Evolutionary conservation across 1,284 basidiomycete species (phyloP), one percentile per base, ranked within the genome.

Genomic region (Irpex lacteus): DNA sequence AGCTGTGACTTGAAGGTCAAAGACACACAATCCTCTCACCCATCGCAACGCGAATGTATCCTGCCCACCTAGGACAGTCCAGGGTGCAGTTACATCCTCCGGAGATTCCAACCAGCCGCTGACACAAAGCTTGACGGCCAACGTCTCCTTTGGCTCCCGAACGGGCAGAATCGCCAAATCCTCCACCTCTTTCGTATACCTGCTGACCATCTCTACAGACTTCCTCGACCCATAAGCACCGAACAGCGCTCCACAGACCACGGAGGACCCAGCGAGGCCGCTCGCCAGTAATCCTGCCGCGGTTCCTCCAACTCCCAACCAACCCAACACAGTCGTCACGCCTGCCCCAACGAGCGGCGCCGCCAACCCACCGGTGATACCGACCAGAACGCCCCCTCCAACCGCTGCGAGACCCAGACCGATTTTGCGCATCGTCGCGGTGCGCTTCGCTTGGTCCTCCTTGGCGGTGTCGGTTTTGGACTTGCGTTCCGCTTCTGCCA

Each of bases 11-110:
- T n/a, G 15, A 34, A 34, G 19, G 38, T 47, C 18, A 38, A 53
- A 19, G 32, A 19, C 34, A 34, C 8, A 18, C 15, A 11, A 5
- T 56, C 80, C 62, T 26, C 26, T 67, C 18, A 85, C 85, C 85
- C 85, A 87, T 76, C 82, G 84, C 61, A 88, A 71, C 4, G 85
- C 84, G 69, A 80, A 84, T 0, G 85, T 86, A 66, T 87, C 84
- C 58, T 82, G 80, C 8, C 79, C 82, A 21, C 72, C 78, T 67
- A 85, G 83, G 3, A 85, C 72, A 0, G 76, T 80, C 85, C 85
- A 87, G 2, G 85, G 85, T 4, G 77, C 79, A 2, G 76, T 78
- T 15, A 87, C 80, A 68, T 86, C 85, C 4, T 77, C 75, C 40
- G 70, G 71, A 6, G 75, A 70, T 5, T 74, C 70, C 53, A 87